Base-by-base conservation (phyloP, 768 basidiomycete species). In the Hemileccinum impolitum region DNA sequence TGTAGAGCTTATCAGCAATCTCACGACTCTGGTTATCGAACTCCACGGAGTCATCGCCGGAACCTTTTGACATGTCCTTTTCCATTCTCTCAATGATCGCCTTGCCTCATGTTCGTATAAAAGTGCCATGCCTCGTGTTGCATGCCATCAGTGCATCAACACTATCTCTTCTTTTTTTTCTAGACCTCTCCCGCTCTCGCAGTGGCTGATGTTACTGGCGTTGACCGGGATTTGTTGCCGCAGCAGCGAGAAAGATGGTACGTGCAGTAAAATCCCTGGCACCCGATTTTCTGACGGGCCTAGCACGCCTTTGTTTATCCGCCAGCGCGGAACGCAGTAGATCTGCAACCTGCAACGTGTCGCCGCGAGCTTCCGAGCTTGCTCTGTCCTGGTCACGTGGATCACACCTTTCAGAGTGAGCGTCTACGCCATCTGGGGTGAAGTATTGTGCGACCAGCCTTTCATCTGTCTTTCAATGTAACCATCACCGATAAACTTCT, bases 371-470 rank as follows among this genome's bases (percentile, higher is more conserved):
- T 51, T 30, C 62, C 57, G 55, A 40, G 26, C 50, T 58, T 67
- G 55, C 54, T 62, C 31, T 67, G 55, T 68, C 35, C 47, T 39
- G 12, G 39, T 53, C 61, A 62, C 59, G 60, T 62, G 60, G 35
- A 11, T 15, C 17, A 38, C 39, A 15, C 23, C 35, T 46, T 46
- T 47, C 32, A 30, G 38, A 32, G 19, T 5, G 39, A 35, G 18
- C 23, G 34, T 23, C 38, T 35, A 12, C 26, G 13, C 34, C 50
- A 47, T 47, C 42, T 18, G 21, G 17, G n/a, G 15, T n/a, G n/a
- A n/a, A n/a, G 28, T 12, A 30, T 57, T 56, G 40, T 54, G 47
- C n/a, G 32, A 39, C 36, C 34, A 10, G 13, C 51, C 56, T 56
- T 66, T 66, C 57, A 57, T 56, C 32, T 48, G 14, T 43, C 53